Conservation (phyloP, 495 filamentous ascomycete species). For the Parachaetomium inaequale region DNA sequence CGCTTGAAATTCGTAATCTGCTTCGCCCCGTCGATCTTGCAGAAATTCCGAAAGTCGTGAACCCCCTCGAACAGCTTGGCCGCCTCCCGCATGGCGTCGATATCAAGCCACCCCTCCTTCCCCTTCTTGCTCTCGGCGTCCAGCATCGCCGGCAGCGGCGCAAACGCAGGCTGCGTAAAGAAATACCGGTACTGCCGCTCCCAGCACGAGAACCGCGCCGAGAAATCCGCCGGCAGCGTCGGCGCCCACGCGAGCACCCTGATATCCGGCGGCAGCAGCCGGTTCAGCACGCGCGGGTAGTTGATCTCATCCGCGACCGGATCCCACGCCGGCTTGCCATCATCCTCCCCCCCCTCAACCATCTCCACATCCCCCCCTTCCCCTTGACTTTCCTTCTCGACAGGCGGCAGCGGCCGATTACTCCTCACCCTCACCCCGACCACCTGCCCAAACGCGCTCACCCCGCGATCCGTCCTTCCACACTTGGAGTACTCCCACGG, state of each 20-base stretch:
- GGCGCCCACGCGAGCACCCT: slow-evolving; percentile 91
- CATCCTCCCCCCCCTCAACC: slow-evolving; percentile 7
- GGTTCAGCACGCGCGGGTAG: slow-evolving; percentile 78
- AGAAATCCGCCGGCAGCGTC: slow-evolving; percentile 69
- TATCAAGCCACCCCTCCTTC: slow-evolving; percentile 60
- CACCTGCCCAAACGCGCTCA: slow-evolving; percentile 96
- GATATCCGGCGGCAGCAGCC: slow-evolving; percentile 84
- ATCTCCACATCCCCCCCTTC: slow-evolving; percentile 22
- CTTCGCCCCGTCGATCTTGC: slow-evolving; percentile 82
- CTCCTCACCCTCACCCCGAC: slow-evolving; percentile 78
- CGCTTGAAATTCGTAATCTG: slow-evolving; percentile 78
- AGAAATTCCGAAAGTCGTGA: slow-evolving; percentile 97
- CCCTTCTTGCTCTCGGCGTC: slow-evolving; percentile 25
- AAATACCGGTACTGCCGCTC: slow-evolving; percentile 91
- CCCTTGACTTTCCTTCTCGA: slow-evolving; percentile 10
- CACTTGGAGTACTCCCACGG: slow-evolving; percentile 89
- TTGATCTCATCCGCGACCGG: slow-evolving; percentile 75
- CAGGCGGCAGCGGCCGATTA: slow-evolving; percentile 47
- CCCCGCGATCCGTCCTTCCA: slow-evolving; percentile 85
- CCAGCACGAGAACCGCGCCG: slow-evolving; percentile 87
- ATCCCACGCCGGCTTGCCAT: slow-evolving; percentile 54
- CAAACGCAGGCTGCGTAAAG: slow-evolving; percentile 89
- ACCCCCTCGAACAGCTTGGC: slow-evolving; percentile 73
- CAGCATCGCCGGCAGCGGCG: slow-evolving; percentile 48
- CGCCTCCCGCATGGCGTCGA: slow-evolving; percentile 78